Percentiles rank a stretch among this genome's conserved stretches.
Conservation (phyloP, 2,329 filamentous ascomycete species). For the Aspergillus cejpii region DNA sequence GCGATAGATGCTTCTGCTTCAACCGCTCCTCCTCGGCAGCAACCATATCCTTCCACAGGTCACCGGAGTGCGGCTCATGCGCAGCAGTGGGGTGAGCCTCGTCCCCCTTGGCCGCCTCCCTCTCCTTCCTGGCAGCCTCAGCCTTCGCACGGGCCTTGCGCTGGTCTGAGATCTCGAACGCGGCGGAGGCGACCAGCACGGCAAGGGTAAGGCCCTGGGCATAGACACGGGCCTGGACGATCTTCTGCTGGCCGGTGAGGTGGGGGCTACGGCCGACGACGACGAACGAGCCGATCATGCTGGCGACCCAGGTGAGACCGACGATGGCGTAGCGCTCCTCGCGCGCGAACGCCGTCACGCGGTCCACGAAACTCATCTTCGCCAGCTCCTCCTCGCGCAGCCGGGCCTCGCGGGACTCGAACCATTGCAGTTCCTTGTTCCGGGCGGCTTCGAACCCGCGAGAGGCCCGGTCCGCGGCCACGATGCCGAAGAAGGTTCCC, state of each 20-base stretch:
- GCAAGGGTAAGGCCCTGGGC: constrained; percentile 82
- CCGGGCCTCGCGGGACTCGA: constrained; percentile 55
- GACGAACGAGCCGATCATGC: constrained; percentile 67
- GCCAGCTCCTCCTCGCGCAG: constrained; percentile 49
- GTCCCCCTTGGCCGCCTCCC: constrained; percentile 71
- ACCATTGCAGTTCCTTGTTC: constrained; percentile 62
- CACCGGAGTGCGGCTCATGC: constrained; percentile 77
- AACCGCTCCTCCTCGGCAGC: constrained; percentile 43
- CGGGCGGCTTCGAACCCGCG: constrained; percentile 63
- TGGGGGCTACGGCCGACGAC: constrained; percentile 72
- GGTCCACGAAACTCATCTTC: constrained; percentile 53
- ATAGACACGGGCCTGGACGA: constrained; percentile 91
- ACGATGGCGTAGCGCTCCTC: constrained; percentile 84
- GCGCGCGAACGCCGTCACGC: constrained; percentile 64
- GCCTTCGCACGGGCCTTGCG: constrained; percentile 55
- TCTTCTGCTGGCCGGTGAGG: constrained; percentile 70
- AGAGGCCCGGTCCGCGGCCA: constrained; percentile 70
- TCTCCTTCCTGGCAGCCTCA: constrained; percentile 60
- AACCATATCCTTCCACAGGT: constrained; percentile 70
- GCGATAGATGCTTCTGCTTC: constrained; percentile 37
- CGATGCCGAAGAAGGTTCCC: constrained; percentile 79
- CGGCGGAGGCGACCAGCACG: constrained; percentile 73
- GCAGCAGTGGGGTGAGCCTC: constrained; percentile 78
- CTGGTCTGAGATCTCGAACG: constrained; percentile 74
- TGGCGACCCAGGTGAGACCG: constrained; percentile 70